Base-by-base conservation (phyloP, 2,329 filamentous ascomycete genomes). In the Cercospora janseana region DNA sequence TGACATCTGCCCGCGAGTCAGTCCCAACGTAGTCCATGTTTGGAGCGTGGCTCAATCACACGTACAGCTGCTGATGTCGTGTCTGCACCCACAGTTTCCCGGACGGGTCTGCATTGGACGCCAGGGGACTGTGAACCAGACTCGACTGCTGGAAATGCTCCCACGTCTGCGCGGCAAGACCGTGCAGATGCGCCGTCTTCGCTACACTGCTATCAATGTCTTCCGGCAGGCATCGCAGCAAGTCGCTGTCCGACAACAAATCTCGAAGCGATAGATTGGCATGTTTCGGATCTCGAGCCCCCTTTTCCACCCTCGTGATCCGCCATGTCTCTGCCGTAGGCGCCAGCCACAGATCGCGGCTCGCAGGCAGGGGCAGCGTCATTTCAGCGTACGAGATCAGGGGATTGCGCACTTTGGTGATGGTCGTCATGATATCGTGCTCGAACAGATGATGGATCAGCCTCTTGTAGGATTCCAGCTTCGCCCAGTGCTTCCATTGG, bases 361-460 rank as follows among this genome's bases (percentile, higher is more conserved):
- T 51, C 2, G 56, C 54, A 6, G 58, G 58, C 20, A 58, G 29
- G 6, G 58, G 51, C 6, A 60, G 32, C 4, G 51, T 47, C 24
- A 58, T 41, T 18, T 60, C 58, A 9, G 54, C 54, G 42, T 58
- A 57, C 9, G 58, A 58, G 5, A 55, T 55, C 13, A 60, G 18
- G 4, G 56, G 54, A 23, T 58, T 53, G 8, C 56, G 49, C n/a
- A 51, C 37, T 43, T 57, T 59, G n/a, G 58, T 48, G 20, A 54
- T 48, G 4, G 58, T 49, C 12, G 57, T 57, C n/a, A 55, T 31
- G 23, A 54, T 54, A 41, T 60, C 56, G 23, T 60, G 54, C 12
- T 59, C 58, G 23, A 59, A 57, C 8, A 59, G 44, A 47, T 60
- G 56, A 45, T 59, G 49, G 7, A 56, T 56, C 8, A 59, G 46